Evolutionary conservation across 2,329 filamentous ascomycete genomes (phyloP).

Genomic region (Penicillium concentricum): DNA sequence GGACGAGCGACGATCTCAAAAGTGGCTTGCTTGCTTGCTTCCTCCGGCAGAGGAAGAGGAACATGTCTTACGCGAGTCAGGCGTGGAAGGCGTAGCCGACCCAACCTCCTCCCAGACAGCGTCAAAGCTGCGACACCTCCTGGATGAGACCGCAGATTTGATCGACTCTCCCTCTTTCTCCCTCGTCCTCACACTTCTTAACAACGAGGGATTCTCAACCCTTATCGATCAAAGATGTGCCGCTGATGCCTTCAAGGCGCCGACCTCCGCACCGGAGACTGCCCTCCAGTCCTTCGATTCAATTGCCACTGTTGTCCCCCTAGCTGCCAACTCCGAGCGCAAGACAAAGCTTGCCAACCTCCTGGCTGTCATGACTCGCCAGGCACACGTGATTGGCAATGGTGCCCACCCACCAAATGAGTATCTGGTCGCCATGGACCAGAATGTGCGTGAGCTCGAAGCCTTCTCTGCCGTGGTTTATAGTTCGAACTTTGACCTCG

Average conservation of each 20-base stretch:
- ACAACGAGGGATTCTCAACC: slow-evolving; percentile 82
- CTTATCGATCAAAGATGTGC: slow-evolving; percentile 81
- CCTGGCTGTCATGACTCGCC: slow-evolving; percentile 82
- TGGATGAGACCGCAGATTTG: slow-evolving; percentile 94
- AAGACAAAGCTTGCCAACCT: slow-evolving; percentile 81
- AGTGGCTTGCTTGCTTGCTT: slow-evolving; percentile 83
- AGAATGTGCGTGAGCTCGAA: slow-evolving; percentile 48
- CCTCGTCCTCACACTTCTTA: slow-evolving; percentile 78
- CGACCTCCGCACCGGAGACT: slow-evolving; percentile 42
- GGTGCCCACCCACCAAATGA: slow-evolving; percentile 53
- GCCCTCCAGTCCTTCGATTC: slow-evolving; percentile 45
- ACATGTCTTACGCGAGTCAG: slow-evolving; percentile 80
- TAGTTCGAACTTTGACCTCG: slow-evolving; percentile 47
- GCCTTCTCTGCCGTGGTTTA: slow-evolving; percentile 52
- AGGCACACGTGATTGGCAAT: slow-evolving; percentile 85
- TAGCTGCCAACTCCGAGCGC: slow-evolving; percentile 36
- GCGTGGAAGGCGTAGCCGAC: slow-evolving; percentile 56
- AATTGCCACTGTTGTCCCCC: slow-evolving; percentile 42
- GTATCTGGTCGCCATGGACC: slow-evolving; percentile 46
- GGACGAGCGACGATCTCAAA: slow-evolving; percentile 58
- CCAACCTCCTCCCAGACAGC: slow-evolving; percentile 37
- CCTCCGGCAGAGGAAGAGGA: slow-evolving; percentile 77
- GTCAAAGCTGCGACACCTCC: slow-evolving; percentile 69
- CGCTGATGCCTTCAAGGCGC: slow-evolving; percentile 69
- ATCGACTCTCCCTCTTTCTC: slow-evolving; percentile 91